Base-by-base conservation (phyloP, 1,139 yeast genomes). In the Pichia norvegensis region DNA sequence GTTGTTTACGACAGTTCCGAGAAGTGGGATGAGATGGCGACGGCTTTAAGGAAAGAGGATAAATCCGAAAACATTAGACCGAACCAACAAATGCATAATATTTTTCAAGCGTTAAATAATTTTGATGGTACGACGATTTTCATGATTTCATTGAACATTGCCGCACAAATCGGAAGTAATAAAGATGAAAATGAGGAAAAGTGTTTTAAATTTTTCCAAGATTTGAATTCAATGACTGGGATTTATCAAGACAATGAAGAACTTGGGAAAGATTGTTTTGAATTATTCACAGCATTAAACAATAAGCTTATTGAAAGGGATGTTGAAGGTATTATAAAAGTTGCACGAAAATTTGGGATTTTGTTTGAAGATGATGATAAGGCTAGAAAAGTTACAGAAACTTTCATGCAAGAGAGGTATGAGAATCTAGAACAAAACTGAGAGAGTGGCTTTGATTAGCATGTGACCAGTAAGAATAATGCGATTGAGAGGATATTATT, bases 71-170 rank as follows among this genome's bases (percentile, higher is more conserved):
- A 33, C n/a, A 41, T 9, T 25, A 13, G 27, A 13, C 13, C 27
- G 13, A 11, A 22, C 42, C 8, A 25, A 22, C 10, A 36, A 43
- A 9, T 21, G 38, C 23, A 38, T 11, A 27, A 27, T 27, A 27
- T 27, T 27, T 27, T 40, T 13, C 17, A 14, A 6, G 23, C 25
- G n/a, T 39, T 43, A 13, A 41, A 40, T 14, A 45, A 39, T 14
- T 42, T 47, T 25, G 38, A 44, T 19, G 23, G 17, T n/a, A 43
- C 42, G 11, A 43, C 36, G 19, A 20, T 29, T 20, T 36, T 55
- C 10, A 48, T 51, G 31, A 49, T 55, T 33, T 39, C 56, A 16
- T 45, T 58, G 20, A 54, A 55, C 23, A 45, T 58, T 36, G 58
- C 55, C 8, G 4, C 14, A 10, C 31, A 27, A 27, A 27, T 27